Conservation (phyloP, 257 asterid genomes). For the Solanum ahanhuiri region DNA sequence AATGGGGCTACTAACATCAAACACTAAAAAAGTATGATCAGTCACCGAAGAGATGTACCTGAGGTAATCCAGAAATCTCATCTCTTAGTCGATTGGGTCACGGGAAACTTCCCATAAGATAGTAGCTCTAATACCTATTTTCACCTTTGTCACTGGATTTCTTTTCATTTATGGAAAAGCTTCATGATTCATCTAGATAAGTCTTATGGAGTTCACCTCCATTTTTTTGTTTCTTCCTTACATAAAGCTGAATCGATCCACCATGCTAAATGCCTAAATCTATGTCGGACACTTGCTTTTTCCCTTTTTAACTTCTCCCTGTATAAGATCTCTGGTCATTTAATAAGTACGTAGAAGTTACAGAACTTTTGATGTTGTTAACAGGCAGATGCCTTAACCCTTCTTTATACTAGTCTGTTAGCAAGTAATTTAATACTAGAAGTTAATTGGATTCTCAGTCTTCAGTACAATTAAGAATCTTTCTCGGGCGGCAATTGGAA, state of each 20-base stretch:
- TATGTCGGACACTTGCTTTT: neutral
- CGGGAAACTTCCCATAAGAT: neutral
- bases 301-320: constrained; percentile 43
- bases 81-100: neutral
- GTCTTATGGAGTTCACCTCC: neutral
- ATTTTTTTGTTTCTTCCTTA: neutral
- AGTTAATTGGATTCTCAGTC: neutral
- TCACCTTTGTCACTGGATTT: neutral
- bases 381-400: neutral
- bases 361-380: neutral
- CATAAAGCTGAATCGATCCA: neutral
- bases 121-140: neutral
- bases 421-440: neutral
- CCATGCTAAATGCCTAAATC: neutral
- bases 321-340: constrained; percentile 42
- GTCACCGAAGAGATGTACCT: neutral
- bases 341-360: neutral
- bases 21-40: constrained; percentile 20
- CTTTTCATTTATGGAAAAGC: neutral
- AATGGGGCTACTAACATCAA: constrained; percentile 72
- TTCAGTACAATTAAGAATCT: neutral
- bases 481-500: neutral
- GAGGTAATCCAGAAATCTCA: neutral
- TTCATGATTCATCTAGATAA: neutral
- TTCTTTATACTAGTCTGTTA: neutral